phyloP scores from a whole-genome alignment of 169 alveolate genomes.

The Cryptosporidium xiaoi region DNA sequence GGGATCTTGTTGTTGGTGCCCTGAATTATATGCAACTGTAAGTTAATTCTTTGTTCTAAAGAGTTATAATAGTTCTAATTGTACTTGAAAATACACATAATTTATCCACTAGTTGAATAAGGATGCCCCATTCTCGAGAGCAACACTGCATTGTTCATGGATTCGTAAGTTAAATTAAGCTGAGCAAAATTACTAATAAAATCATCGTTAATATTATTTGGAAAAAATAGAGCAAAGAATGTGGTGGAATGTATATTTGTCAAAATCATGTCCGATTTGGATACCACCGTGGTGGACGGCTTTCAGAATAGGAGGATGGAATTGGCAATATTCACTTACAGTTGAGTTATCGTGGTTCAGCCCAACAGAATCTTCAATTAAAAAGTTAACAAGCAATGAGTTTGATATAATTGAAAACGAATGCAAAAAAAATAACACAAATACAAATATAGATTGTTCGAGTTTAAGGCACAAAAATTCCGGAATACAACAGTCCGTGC shows the following conservation, averaged over 20 bases:
- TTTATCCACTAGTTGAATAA: constrained; percentile 37
- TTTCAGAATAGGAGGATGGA: constrained; percentile 74
- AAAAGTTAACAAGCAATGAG: constrained; percentile 31
- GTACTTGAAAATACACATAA: background rate
- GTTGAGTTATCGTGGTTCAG: constrained; percentile 71
- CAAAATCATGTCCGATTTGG: constrained; percentile 73
- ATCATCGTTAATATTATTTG: background rate
- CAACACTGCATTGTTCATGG: constrained; percentile 70
- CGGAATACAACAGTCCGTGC: constrained; percentile 44
- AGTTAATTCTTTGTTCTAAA: background rate
- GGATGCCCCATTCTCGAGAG: constrained; percentile 74
- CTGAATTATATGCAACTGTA: constrained; percentile 70
- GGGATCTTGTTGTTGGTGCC: constrained; percentile 74
- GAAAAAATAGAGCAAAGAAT: constrained; percentile 45
- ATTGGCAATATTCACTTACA: constrained; percentile 67
- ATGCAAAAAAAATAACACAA: constrained; percentile 29
- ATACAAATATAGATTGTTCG: constrained; percentile 33
- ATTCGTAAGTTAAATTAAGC: constrained; percentile 44
- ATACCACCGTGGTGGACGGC: constrained; percentile 75
- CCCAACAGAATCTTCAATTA: constrained; percentile 50
- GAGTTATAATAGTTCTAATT: background rate
- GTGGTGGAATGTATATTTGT: constrained; percentile 75
- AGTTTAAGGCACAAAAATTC: constrained; percentile 53
- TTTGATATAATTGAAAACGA: constrained; percentile 37
- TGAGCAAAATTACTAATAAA: background rate